Evolutionary conservation across 2,329 filamentous ascomycete genomes (phyloP).

Genomic region (Hirsutella rhossiliensis): DNA sequence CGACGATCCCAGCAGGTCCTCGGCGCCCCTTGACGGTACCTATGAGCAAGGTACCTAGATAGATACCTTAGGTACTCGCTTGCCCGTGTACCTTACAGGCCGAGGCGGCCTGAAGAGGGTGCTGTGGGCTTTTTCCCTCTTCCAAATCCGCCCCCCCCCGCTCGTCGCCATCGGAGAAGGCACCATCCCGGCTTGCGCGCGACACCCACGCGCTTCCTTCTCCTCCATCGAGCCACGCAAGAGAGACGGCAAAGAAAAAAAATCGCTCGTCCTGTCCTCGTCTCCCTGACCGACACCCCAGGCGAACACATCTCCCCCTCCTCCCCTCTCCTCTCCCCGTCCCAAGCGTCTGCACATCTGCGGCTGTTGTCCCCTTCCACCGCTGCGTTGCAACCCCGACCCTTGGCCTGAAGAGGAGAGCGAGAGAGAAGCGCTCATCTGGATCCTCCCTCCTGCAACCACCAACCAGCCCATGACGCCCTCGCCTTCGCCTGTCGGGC

Average conservation of each 20-base stretch:
- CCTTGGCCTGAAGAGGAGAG: no score
- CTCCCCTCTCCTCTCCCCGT: background rate
- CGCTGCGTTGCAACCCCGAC: no score
- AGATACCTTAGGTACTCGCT: no score
- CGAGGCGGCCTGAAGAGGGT: no score
- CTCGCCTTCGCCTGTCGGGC: slow-evolving; percentile 19
- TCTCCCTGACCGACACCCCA: background rate
- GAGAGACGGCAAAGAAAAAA: background rate
- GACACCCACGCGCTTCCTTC: slow-evolving; percentile 1
- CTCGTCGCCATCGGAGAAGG: background rate
- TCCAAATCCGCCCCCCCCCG: background rate
- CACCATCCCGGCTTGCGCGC: slow-evolving; percentile 3
- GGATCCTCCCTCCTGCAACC: background rate
- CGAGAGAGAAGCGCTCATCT: background rate
- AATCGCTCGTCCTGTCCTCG: background rate
- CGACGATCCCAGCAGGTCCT: no score
- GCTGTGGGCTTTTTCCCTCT: background rate
- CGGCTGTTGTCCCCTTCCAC: no score
- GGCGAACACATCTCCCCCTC: background rate
- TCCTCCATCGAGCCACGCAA: background rate
- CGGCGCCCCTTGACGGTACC: no score
- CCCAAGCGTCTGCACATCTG: background rate
- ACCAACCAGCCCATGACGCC: slow-evolving; percentile 21
- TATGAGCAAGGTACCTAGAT: no score
- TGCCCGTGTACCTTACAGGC: no score